A percentile compares a stretch with the other conserved stretches of the same genome.
These are phyloP conservation scores for Didymella pinodella DNA, from an alignment of 2,329 filamentous ascomycete genomes.

Conservation along the genomic window DNA sequence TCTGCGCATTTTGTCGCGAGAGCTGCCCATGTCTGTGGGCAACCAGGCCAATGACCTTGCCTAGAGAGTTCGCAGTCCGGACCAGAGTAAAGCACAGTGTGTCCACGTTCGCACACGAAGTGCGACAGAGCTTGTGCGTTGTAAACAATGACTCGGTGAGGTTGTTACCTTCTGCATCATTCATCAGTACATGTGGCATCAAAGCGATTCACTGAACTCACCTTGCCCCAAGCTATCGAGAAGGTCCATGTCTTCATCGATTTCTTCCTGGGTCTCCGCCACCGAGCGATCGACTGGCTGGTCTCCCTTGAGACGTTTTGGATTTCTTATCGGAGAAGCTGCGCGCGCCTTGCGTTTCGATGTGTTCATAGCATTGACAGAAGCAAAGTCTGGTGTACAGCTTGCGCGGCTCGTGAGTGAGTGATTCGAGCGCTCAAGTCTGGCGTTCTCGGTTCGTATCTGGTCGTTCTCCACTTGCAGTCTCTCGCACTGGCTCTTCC, in stretches of 20 bases:
- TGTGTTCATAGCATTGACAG: slow-evolving; percentile 5
- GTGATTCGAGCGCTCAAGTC: slow-evolving; percentile 42
- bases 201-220: slow-evolving; percentile 9
- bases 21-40: slow-evolving; percentile 33
- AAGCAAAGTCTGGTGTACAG: neutral
- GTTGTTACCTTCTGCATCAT: slow-evolving; percentile 26
- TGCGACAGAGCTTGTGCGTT: slow-evolving; percentile 40
- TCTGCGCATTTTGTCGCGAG: slow-evolving; percentile 20
- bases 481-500: slow-evolving; percentile 41
- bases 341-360: slow-evolving; percentile 34
- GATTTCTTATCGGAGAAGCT: slow-evolving; percentile 15
- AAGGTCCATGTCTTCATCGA: slow-evolving; percentile 40
- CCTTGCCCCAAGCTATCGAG: slow-evolving; percentile 39
- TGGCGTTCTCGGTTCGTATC: slow-evolving; percentile 33
- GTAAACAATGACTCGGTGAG: slow-evolving; percentile 42
- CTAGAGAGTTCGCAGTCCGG: slow-evolving; percentile 33
- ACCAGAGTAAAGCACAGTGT: slow-evolving; percentile 39
- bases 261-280: slow-evolving; percentile 28
- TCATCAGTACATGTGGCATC: slow-evolving; percentile 14
- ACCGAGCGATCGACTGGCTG: slow-evolving; percentile 20
- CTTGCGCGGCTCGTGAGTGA: slow-evolving; percentile 20
- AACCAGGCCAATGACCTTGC: slow-evolving; percentile 34
- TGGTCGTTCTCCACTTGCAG: slow-evolving; percentile 35
- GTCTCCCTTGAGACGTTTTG: slow-evolving; percentile 29
- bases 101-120: slow-evolving; percentile 23